These are phyloP conservation scores for Gossypium ekmanianum DNA, from an alignment of 345 rosid genomes.

Conservation along the genomic window DNA sequence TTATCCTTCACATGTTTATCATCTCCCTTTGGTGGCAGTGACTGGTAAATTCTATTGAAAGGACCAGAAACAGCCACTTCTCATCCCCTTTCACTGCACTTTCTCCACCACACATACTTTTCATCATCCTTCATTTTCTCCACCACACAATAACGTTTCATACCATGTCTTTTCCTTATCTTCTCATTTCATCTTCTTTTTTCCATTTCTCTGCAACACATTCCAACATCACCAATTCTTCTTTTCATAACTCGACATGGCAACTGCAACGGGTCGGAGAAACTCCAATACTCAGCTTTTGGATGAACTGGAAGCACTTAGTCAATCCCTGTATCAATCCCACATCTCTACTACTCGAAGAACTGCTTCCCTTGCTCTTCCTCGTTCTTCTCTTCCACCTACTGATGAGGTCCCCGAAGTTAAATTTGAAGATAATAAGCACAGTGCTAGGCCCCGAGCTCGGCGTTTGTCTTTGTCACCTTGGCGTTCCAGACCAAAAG, in stretches of 20 bases:
- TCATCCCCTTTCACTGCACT: not conserved
- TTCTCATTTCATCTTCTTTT: conserved; percentile 13
- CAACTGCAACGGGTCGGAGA: conserved; percentile 38
- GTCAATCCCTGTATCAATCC: conserved; percentile 76
- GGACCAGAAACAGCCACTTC: conserved; percentile 24
- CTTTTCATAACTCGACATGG: conserved; percentile 27
- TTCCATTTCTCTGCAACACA: not conserved
- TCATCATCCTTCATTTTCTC: conserved; percentile 4
- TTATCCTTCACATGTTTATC: conserved; percentile 36
- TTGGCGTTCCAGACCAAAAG: conserved; percentile 75
- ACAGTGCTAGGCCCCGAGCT: conserved; percentile 34
- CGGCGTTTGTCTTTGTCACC: conserved; percentile 90
- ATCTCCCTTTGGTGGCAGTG: conserved; percentile 9
- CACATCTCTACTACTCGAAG: conserved; percentile 47
- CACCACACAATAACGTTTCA: conserved; percentile 18
- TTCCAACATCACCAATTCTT: not conserved
- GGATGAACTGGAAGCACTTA: conserved; percentile 78
- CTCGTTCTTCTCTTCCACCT: conserved; percentile 57
- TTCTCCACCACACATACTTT: conserved; percentile 23
- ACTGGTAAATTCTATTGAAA: not conserved
- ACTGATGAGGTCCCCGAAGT: conserved; percentile 34
- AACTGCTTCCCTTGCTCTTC: conserved; percentile 79
- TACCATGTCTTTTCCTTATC: conserved; percentile 16
- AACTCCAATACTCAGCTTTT: conserved; percentile 67
- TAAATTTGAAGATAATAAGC: conserved; percentile 24